Evolutionary conservation across 2,329 filamentous ascomycete species (phyloP).

Genomic region (Didymella keratinophila): DNA sequence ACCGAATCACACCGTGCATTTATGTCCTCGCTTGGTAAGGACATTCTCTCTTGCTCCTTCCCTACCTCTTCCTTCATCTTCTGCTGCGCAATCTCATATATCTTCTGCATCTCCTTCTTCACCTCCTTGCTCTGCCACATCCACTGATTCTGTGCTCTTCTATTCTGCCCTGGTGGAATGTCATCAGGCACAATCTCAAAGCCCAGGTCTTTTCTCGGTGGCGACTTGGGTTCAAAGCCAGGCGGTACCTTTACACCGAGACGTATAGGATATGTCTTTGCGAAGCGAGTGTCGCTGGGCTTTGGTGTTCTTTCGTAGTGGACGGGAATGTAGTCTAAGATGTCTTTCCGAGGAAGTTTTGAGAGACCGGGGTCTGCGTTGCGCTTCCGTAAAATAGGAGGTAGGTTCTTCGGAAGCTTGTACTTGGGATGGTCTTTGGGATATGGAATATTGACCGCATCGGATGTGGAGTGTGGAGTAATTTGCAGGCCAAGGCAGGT

Average conservation of each 20-base stretch:
- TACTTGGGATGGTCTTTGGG: neutral
- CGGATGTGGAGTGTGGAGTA: neutral
- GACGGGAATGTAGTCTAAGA: slow-evolving; percentile 1
- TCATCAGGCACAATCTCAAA: neutral
- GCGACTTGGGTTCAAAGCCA: neutral
- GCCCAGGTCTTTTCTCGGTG: neutral
- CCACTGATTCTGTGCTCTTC: neutral
- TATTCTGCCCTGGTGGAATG: neutral
- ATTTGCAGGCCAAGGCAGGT: neutral
- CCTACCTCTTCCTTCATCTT: neutral
- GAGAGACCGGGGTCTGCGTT: neutral
- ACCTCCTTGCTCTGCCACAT: neutral
- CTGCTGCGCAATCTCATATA: neutral
- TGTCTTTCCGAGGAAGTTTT: neutral
- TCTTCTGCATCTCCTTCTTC: neutral
- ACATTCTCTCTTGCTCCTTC: neutral
- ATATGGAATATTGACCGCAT: neutral
- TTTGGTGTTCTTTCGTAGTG: neutral
- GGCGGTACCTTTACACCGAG: neutral
- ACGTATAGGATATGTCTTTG: neutral
- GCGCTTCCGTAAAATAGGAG: neutral
- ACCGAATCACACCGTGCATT: neutral
- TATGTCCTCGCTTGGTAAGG: neutral
- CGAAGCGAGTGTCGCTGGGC: neutral
- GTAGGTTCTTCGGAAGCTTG: neutral